Evolutionary conservation across 2,329 filamentous ascomycete genomes (phyloP), one percentile per base, ranked within the genome.

Genomic region (Cordyceps javanica): DNA sequence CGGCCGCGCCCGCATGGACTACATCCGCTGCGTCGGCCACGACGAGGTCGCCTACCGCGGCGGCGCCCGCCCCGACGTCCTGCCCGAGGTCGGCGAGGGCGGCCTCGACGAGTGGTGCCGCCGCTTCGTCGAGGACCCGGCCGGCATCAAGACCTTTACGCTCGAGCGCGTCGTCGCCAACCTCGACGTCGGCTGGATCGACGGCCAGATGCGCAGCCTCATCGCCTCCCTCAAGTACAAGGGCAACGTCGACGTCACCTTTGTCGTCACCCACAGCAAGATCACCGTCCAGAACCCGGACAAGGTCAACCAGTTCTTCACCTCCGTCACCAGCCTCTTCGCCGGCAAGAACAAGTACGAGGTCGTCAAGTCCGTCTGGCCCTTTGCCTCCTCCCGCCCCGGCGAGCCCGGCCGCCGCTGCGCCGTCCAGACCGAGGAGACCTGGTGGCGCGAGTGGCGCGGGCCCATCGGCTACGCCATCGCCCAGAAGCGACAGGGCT

Each of bases 281-380:
- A 78, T 82, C 6, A 63, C 79, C 19, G 68, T 82, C 53, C 77
- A 80, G 63, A 78, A 71, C 58, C 78, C 79, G 3, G 77, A 82
- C 66, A 77, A 73, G 62, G 73, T 80, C 58, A 80, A 82, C 63
- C 75, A 76, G 55, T 80, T 83, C 67, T 76, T 83, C 62, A 80
- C 77, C 13, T 77, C 72, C 25, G 72, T 84, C 26, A 73, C 77
- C 2, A 74, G 76, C 25, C 67, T 83, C 2, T 82, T 83, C 62
- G 71, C 73, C 0, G 79, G 79, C 3, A 79, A 77, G 66, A 77
- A 75, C 65, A 77, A 74, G 60, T 83, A 82, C 61, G 80, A 82
- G 66, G 77, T 82, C 3, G 73, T 81, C 50, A 80, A 81, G 65
- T 73, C 75, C 1, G 75, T 83, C 1, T 84, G 81, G 81, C 81